Conservation (phyloP, 2,329 filamentous ascomycete genomes). For the Stemphylium beticola region DNA sequence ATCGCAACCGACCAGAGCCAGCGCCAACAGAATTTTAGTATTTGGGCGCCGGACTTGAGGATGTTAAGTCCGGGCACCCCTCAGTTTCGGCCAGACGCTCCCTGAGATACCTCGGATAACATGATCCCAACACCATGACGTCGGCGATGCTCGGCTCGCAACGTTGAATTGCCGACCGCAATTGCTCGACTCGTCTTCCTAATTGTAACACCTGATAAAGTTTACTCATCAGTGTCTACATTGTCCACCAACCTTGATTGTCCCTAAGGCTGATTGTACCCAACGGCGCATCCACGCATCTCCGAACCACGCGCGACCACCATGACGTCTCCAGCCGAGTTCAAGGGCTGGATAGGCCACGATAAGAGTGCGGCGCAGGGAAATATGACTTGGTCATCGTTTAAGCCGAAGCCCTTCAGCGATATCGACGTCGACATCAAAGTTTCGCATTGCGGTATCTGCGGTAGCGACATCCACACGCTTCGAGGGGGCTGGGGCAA, state of each 20-base stretch:
- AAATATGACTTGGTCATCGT: conserved; percentile 62
- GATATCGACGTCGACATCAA: conserved; percentile 45
- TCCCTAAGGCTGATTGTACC: too few species aligned
- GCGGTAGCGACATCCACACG: conserved; percentile 48
- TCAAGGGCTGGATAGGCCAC: conserved; percentile 64
- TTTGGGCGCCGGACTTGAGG: neutral
- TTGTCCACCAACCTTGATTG: neutral
- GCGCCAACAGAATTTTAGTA: too few species aligned
- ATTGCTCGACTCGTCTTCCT: neutral
- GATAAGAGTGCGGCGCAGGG: conserved; percentile 58
- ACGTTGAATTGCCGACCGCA: neutral
- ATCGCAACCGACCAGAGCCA: too few species aligned
- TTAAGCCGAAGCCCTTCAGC: conserved; percentile 51
- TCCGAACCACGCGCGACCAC: neutral
- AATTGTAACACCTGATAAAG: too few species aligned
- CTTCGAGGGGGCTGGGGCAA: conserved; percentile 53
- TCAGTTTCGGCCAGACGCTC: conserved; percentile 2
- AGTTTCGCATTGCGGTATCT: conserved; percentile 43
- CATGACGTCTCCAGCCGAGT: conserved; percentile 52
- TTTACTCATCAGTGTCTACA: neutral
- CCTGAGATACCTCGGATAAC: conserved; percentile 25
- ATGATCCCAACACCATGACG: conserved; percentile 13
- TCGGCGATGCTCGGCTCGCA: conserved; percentile 14
- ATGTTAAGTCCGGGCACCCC: conserved; percentile 6
- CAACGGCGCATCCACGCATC: neutral